Evolutionary conservation across 208 protist genomes (phyloP).

Genomic region (Herpetomonas samuelpessoai): DNA sequence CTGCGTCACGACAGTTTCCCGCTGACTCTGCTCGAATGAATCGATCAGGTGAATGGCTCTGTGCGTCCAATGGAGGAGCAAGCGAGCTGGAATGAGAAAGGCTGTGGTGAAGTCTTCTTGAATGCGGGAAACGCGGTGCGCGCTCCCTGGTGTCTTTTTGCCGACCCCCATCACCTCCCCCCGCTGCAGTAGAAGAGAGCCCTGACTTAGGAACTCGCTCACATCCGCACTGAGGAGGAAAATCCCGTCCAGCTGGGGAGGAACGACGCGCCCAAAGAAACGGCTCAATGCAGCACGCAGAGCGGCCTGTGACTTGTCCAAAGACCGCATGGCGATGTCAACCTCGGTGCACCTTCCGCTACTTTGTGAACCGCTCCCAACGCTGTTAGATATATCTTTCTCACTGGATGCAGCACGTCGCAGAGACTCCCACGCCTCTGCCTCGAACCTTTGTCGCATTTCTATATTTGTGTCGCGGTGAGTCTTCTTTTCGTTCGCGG

Average conservation of each 20-base stretch:
- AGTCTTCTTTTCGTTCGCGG: too few relatives aligned
- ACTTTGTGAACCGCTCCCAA: too few relatives aligned
- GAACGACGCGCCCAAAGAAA: conserved; percentile 32
- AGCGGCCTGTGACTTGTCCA: conserved; percentile 14
- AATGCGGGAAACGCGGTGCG: not conserved
- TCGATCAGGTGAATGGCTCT: conserved; percentile 21
- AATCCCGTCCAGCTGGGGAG: conserved; percentile 32
- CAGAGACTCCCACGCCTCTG: too few relatives aligned
- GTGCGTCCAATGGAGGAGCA: conserved; percentile 36
- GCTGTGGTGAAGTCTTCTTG: conserved; percentile 25
- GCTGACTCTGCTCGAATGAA: conserved; percentile 22
- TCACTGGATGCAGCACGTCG: too few relatives aligned
- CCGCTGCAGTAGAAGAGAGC: conserved; percentile 13
- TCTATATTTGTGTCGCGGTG: too few relatives aligned
- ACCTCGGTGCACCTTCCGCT: conserved; percentile 11
- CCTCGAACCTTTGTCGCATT: too few relatives aligned
- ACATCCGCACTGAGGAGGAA: conserved; percentile 29
- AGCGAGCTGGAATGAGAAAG: conserved; percentile 27
- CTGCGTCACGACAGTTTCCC: conserved; percentile 11
- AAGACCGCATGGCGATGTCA: conserved; percentile 15
- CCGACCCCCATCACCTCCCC: not conserved
- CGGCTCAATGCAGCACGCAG: conserved; percentile 13
- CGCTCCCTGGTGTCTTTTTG: not conserved
- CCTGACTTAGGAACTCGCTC: conserved; percentile 18
- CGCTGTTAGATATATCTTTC: too few relatives aligned